Base-by-base conservation (phyloP, 805 yeast genomes). In the Ogataea populi-albae region DNA sequence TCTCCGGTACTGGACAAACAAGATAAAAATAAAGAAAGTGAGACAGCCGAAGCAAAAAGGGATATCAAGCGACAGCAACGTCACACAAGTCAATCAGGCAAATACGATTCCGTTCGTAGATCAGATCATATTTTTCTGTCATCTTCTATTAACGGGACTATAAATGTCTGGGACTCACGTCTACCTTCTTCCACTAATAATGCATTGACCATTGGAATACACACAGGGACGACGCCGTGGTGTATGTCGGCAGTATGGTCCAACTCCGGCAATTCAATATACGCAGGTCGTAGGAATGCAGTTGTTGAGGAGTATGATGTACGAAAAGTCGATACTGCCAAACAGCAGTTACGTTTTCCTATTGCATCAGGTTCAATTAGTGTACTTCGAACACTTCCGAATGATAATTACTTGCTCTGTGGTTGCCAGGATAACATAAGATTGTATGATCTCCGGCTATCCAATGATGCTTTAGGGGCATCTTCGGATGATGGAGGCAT, bases 381-480 rank as follows among this genome's bases (percentile, higher is more conserved):
- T 15, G 77, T 85, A 11, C 78, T 91, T 1, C 65, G 77, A 22
- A 71, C 95, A 3, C 68, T 91, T 74, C 95, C 95, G 2, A 88
- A 87, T 52, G 77, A 76, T 32, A 71, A 79, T 43, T 91, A 85
- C 54, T 49, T 93, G 7, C 64, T 93, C 11, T 87, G 96, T 58
- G 98, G 95, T 0, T 89, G 96, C 2, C 75, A 73, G 46, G 98
- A 93, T 55, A 93, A 93, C 53, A 79, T 93, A 23, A 70, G 98
- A 50, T 64, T 93, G 19, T 93, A 87, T 62, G 95, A 93, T 53
- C 67, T 88, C 40, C 61, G 70, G 45, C 51, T 73, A 34, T 45
- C 57, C 2, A 29, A 37, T 1, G 45, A 38, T 26, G 46, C 45
- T n/a, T 34, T 32, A 23, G 24, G 41, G 17, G 21, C 18, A 26